Evolutionary conservation across 257 asterid species (phyloP).

Genomic region (Avicennia marina): DNA sequence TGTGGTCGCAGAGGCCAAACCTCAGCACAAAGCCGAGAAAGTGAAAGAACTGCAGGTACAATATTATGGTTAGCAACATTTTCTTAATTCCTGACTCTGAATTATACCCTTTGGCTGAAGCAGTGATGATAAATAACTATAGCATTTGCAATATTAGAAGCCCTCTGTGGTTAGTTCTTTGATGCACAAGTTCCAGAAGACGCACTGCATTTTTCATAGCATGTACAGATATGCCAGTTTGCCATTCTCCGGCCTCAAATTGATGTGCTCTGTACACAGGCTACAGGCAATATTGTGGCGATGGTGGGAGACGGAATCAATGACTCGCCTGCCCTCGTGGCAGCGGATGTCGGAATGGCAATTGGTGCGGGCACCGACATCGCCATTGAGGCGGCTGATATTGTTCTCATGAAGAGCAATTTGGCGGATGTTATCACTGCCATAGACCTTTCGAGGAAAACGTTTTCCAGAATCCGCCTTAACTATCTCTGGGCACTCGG

Average conservation of each 20-base stretch:
- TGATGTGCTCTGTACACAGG: too few species aligned
- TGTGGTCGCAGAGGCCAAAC: slow-evolving; percentile 69
- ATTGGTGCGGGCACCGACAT: slow-evolving; percentile 89
- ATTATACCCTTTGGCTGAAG: too few species aligned
- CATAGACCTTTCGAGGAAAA: slow-evolving; percentile 68
- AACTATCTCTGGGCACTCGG: slow-evolving; percentile 82
- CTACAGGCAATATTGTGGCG: slow-evolving; percentile 58
- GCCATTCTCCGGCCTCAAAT: too few species aligned
- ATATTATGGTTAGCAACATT: too few species aligned
- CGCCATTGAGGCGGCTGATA: slow-evolving; percentile 87
- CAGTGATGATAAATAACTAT: too few species aligned
- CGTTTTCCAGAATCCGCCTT: slow-evolving; percentile 57
- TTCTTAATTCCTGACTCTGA: too few species aligned
- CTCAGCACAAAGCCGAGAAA: slow-evolving; percentile 64
- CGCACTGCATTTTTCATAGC: too few species aligned
- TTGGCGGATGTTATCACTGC: slow-evolving; percentile 88
- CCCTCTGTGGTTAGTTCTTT: too few species aligned
- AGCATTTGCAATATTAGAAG: too few species aligned
- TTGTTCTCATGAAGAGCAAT: slow-evolving; percentile 80
- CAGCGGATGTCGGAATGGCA: slow-evolving; percentile 82
- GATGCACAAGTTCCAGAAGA: too few species aligned
- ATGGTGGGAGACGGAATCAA: slow-evolving; percentile 93
- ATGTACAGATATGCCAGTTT: too few species aligned
- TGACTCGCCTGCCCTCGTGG: slow-evolving; percentile 87
- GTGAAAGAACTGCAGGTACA: slow-evolving; percentile 78